phyloP scores from a whole-genome alignment of 2,329 filamentous ascomycete species.

The Fusarium haematococcum region DNA sequence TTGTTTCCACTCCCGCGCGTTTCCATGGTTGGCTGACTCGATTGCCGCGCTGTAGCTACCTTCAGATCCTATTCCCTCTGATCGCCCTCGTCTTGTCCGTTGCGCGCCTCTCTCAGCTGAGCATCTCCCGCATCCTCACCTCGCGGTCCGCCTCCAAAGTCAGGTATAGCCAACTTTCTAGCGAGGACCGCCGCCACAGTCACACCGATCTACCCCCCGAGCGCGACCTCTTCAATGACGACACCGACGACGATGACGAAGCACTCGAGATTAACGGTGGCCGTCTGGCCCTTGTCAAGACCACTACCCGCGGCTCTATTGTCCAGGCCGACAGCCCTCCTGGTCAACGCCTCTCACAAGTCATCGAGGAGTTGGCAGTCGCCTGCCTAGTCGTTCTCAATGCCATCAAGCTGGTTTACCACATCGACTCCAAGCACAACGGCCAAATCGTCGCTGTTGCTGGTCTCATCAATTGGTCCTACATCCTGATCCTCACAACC shows the following conservation, averaged over 20 bases:
- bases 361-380: conserved; percentile 81
- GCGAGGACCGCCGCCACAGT: conserved; percentile 54
- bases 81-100: conserved; percentile 77
- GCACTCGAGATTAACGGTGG: conserved; percentile 68
- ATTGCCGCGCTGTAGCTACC: conserved; percentile 45
- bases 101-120: conserved; percentile 71
- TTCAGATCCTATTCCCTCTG: conserved; percentile 81
- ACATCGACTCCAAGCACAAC: conserved; percentile 65
- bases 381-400: conserved; percentile 78
- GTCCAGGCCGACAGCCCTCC: conserved; percentile 81
- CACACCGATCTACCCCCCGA: conserved; percentile 67
- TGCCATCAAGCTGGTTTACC: conserved; percentile 70
- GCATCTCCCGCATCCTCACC: conserved; percentile 63
- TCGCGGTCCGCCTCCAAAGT: conserved; percentile 61
- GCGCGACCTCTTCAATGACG: conserved; percentile 47
- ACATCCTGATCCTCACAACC: conserved; percentile 79
- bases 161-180: conserved; percentile 67
- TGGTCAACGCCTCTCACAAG: conserved; percentile 76
- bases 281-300: conserved; percentile 68
- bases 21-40: conserved; percentile 18
- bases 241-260: conserved; percentile 70
- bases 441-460: conserved; percentile 72
- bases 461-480: conserved; percentile 81
- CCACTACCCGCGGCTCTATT: conserved; percentile 71
- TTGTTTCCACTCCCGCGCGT: neutral